Base-by-base conservation (phyloP, 257 asterid genomes). In the Hygrophila difformis region DNA sequence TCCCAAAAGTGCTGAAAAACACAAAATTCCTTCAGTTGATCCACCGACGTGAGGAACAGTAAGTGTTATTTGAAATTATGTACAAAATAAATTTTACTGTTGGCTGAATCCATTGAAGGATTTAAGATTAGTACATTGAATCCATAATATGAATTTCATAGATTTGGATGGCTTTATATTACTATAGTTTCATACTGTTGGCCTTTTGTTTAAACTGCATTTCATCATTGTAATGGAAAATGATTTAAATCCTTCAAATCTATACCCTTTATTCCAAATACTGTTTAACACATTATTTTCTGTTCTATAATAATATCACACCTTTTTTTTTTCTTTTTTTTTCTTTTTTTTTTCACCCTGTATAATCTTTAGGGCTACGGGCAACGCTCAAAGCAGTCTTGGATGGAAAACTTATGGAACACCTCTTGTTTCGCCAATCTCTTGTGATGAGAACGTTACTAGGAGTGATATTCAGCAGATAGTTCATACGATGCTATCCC, bases 361-460 rank as follows among this genome's bases (percentile, higher is more conserved):
- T n/a, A n/a, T n/a, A n/a, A 49, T 22, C 62, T 3, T 44, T 49
- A 91, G 99, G 78, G 88, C 81, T 63, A 49, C 81, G 53, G 81
- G 93, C 43, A 69, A 71, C 58, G 60, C 82, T 61, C 97, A 79
- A 74, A 81, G 77, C 62, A 47, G 65, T 57, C 39, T 67, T 44
- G 88, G 95, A 45, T 82, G 96, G 96, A 91, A 86, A 77, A 88
- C 99, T 28, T 86, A 83, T 58, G 99, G 99, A 57, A 82, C 96
- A 24, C 99, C 99, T 61, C 93, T 91, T 37, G 99, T 91, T 56
- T 82, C 99, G 17, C 94, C 94, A 43, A 72, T 91, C 70, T 78
- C 84, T 19, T 77, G 88, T 53, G 94, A 85, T 51, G 95, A 86
- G 59, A 77, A 70, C 18, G 63, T 80, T 44, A 91, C 95, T 14